Percentiles rank a stretch among this genome's conserved stretches.
Conservation (phyloP, 2,329 filamentous ascomycete genomes). For the Xylariales sp. region DNA sequence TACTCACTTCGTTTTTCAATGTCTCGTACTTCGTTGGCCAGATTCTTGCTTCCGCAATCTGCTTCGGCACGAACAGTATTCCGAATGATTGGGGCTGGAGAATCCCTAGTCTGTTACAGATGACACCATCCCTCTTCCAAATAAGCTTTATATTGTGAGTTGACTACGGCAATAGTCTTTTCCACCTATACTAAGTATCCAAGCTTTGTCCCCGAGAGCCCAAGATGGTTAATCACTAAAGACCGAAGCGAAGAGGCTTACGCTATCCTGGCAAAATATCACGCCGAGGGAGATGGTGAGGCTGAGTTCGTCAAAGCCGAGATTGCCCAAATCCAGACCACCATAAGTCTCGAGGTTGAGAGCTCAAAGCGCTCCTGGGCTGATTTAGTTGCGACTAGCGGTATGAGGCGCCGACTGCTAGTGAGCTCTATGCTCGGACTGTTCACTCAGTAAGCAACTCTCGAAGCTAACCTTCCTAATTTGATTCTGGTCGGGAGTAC, state of each 20-base stretch:
- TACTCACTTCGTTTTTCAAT: conserved; percentile 58
- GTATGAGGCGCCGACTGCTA: conserved; percentile 44
- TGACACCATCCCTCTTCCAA: conserved; percentile 37
- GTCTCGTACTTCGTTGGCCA: conserved; percentile 51
- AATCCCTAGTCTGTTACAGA: conserved; percentile 43
- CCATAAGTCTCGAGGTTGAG: conserved; percentile 40
- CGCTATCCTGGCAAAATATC: conserved; percentile 29
- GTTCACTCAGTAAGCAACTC: no score
- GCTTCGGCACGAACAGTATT: conserved; percentile 42
- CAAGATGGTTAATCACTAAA: conserved; percentile 25
- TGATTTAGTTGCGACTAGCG: conserved; percentile 45
- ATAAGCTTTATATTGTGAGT: conserved; percentile 33
- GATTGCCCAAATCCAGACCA: conserved; percentile 11
- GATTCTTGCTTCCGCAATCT: conserved; percentile 44
- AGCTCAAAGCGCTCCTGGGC: conserved; percentile 47
- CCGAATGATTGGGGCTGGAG: conserved; percentile 36
- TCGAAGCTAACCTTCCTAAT: no score
- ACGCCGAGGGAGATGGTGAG: conserved; percentile 41
- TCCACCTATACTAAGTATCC: not conserved
- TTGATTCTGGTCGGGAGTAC: no score
- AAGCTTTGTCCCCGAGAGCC: conserved; percentile 27
- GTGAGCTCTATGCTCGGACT: conserved; percentile 46
- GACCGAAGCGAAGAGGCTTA: conserved; percentile 27
- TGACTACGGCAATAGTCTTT: not conserved
- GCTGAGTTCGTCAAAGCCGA: conserved; percentile 37